phyloP scores from a whole-genome alignment of 805 yeast genomes.

The Metschnikowia gelsemii region DNA sequence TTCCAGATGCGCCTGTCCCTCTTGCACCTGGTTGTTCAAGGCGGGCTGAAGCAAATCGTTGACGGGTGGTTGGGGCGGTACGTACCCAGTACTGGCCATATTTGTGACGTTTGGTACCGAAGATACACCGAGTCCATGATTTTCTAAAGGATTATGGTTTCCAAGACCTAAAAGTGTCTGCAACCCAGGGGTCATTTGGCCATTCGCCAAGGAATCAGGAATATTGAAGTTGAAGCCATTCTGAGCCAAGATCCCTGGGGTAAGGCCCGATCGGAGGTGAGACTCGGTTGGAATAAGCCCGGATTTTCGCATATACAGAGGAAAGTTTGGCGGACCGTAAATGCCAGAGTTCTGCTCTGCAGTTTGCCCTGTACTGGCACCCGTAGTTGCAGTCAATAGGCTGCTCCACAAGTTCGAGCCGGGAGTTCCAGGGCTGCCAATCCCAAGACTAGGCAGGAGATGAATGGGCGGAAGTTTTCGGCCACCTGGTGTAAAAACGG shows the following conservation, averaged over 20 bases:
- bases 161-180: slow-evolving; percentile 38
- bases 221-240: slow-evolving; percentile 37
- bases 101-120: not conserved
- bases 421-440: slow-evolving; percentile 51
- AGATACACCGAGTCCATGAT: slow-evolving; percentile 1
- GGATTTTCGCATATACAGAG: slow-evolving; percentile 42
- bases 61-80: not conserved
- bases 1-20: no score
- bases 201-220: slow-evolving; percentile 41
- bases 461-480: slow-evolving; percentile 55
- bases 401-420: slow-evolving; percentile 50
- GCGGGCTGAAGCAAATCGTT: slow-evolving; percentile 10
- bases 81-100: not conserved
- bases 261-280: slow-evolving; percentile 64
- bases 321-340: slow-evolving; percentile 11
- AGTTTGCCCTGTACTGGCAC: slow-evolving; percentile 8
- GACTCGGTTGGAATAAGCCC: slow-evolving; percentile 80
- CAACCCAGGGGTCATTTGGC: slow-evolving; percentile 51
- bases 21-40: no score
- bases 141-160: slow-evolving; percentile 6
- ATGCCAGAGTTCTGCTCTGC: slow-evolving; percentile 8
- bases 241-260: slow-evolving; percentile 50
- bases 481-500: slow-evolving; percentile 59
- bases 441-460: slow-evolving; percentile 44
- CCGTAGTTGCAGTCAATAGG: slow-evolving; percentile 43